Percentiles rank a stretch among this genome's conserved stretches.
These are phyloP conservation scores for Hygrophila difformis DNA, from an alignment of 257 asterid genomes.

Conservation along the genomic window DNA sequence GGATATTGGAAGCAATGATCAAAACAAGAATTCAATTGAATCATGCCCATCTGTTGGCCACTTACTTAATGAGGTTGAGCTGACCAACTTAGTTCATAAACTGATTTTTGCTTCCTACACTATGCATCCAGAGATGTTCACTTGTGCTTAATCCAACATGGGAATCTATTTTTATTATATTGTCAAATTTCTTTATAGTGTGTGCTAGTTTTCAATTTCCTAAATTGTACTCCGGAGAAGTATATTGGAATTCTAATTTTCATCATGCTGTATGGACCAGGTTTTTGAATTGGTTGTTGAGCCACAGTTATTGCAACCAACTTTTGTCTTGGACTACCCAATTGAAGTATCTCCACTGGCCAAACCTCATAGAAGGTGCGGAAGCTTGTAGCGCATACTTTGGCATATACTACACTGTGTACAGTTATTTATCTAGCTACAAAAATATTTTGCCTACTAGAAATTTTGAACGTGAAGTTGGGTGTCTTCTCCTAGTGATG, in stretches of 20 bases:
- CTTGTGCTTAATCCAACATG: constrained; percentile 1
- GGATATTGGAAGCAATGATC: constrained; percentile 28
- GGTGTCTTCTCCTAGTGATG: not conserved
- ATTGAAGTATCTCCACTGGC: constrained; percentile 94
- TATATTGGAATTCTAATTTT: constrained; percentile 3
- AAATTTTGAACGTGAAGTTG: not conserved
- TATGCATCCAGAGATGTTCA: not conserved
- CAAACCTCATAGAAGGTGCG: constrained; percentile 91
- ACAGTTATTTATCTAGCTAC: not conserved
- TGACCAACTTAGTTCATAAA: not conserved
- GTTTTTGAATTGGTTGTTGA: constrained; percentile 82
- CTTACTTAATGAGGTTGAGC: constrained; percentile 73
- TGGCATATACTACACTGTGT: too few relatives aligned
- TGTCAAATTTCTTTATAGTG: too few relatives aligned
- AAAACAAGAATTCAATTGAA: constrained; percentile 39
- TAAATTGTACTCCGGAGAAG: too few relatives aligned
- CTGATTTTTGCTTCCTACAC: not conserved
- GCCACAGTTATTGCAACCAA: constrained; percentile 79
- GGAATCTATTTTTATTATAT: not conserved
- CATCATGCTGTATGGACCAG: constrained; percentile 27
- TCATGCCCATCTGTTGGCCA: constrained; percentile 80
- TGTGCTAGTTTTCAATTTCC: too few relatives aligned
- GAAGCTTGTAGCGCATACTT: not conserved
- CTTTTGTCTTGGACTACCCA: constrained; percentile 96
- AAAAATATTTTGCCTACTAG: not conserved